A percentile compares a stretch with the other conserved stretches of the same genome.
phyloP scores from a whole-genome alignment of 257 asterid genomes.

The Echites panduratus region DNA sequence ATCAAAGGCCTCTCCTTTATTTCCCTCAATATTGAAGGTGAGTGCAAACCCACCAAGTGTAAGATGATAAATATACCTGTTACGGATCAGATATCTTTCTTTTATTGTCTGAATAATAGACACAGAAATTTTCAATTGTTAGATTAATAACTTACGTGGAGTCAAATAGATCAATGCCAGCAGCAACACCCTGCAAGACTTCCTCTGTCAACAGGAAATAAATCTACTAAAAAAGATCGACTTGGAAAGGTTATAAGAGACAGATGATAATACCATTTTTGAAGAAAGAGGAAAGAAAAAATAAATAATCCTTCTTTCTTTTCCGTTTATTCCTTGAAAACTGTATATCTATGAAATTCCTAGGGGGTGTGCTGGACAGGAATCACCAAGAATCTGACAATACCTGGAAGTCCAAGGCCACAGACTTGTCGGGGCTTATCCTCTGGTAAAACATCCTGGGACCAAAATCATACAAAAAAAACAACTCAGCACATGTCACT shows the following conservation, averaged over 20 bases:
- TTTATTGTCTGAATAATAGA: not conserved
- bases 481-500: not conserved
- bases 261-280: not conserved
- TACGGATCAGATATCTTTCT: not conserved
- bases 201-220: slow-evolving; percentile 57
- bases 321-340: not conserved
- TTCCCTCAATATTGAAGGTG: slow-evolving; percentile 43
- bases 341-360: not conserved
- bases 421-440: slow-evolving; percentile 82
- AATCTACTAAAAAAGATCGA: not conserved
- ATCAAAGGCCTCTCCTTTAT: slow-evolving; percentile 23
- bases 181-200: slow-evolving; percentile 91
- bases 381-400: not conserved
- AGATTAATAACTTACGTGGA: slow-evolving; percentile 53
- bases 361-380: not conserved
- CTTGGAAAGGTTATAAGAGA: not conserved
- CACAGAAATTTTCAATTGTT: slow-evolving; percentile 3
- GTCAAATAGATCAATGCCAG: slow-evolving; percentile 88
- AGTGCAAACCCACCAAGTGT: slow-evolving; percentile 91
- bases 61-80: slow-evolving; percentile 80
- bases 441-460: slow-evolving; percentile 73
- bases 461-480: slow-evolving; percentile 8
- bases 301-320: not conserved
- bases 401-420: slow-evolving; percentile 98
- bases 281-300: not conserved